phyloP scores from a whole-genome alignment of 176 grass and related monocot genomes.

The Aegilops tauschii region DNA sequence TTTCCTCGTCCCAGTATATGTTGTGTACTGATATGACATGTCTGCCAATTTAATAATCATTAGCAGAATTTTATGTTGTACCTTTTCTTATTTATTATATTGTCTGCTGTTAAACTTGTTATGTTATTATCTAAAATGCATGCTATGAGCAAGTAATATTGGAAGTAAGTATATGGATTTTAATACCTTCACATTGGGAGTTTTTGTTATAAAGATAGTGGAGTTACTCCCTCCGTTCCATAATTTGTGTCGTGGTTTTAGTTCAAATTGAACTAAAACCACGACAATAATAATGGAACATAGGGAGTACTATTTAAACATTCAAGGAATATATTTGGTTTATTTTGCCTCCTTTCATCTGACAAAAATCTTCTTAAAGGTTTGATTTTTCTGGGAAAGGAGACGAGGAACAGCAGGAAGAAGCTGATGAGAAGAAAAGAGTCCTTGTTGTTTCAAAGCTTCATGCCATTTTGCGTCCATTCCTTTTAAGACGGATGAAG shows the following conservation, averaged over 20 bases:
- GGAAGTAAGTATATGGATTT: neutral
- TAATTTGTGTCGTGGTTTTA: too few species aligned
- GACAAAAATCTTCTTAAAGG: constrained; percentile 43
- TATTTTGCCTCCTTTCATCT: constrained; percentile 12
- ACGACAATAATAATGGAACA: too few species aligned
- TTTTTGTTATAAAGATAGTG: neutral
- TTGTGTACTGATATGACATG: neutral
- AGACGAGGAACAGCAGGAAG: constrained; percentile 59
- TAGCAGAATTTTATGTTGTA: neutral
- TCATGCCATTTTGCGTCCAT: constrained; percentile 90
- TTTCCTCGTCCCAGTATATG: neutral
- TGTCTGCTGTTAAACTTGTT: neutral
- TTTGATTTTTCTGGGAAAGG: constrained; percentile 86
- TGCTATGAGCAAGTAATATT: neutral
- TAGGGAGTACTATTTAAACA: neutral
- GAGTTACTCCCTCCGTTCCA: neutral
- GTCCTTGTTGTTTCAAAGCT: constrained; percentile 84
- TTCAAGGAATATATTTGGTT: constrained; percentile 13
- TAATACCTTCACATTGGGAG: neutral
- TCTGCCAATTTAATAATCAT: neutral
- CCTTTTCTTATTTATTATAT: constrained; percentile 16
- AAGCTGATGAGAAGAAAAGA: constrained; percentile 81
- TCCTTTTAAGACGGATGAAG: constrained; percentile 93
- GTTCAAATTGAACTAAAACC: too few species aligned
- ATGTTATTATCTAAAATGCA: neutral